These are phyloP conservation scores for Sordariomycetes sp. DNA, from an alignment of 2,329 filamentous ascomycete genomes.

Conservation along the genomic window DNA sequence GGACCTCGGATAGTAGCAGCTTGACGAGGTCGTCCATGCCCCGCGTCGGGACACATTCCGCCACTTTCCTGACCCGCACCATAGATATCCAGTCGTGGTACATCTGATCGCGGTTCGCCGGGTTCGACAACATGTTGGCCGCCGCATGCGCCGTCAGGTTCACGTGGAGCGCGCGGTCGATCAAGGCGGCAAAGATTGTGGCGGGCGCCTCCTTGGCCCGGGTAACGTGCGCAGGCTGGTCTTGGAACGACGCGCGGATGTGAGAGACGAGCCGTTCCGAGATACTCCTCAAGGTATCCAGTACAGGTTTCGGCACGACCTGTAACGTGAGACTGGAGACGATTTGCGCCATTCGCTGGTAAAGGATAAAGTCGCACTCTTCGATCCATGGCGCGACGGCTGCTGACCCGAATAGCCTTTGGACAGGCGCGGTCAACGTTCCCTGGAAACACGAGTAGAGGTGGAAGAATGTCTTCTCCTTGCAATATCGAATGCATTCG, in stretches of 20 bases:
- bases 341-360: constrained; percentile 93
- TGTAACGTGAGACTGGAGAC: constrained; percentile 82
- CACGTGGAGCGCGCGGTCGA: constrained; percentile 80
- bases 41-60: constrained; percentile 49
- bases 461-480: constrained; percentile 93
- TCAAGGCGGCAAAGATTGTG: constrained; percentile 73
- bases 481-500: constrained; percentile 91
- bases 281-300: constrained; percentile 80
- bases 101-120: constrained; percentile 89
- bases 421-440: constrained; percentile 90
- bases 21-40: constrained; percentile 58
- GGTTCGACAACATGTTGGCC: constrained; percentile 82
- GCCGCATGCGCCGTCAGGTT: constrained; percentile 91
- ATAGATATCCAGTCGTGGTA: constrained; percentile 78
- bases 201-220: constrained; percentile 82
- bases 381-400: constrained; percentile 86
- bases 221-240: constrained; percentile 76
- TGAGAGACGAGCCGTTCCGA: constrained; percentile 71
- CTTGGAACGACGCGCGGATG: constrained; percentile 74
- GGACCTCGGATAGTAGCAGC: constrained; percentile 55
- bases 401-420: constrained; percentile 78
- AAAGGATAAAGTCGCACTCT: constrained; percentile 89
- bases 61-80: constrained; percentile 51
- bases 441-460: constrained; percentile 93
- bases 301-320: constrained; percentile 77